Evolutionary conservation across 2,329 filamentous ascomycete genomes (phyloP).

Genomic region (Alternaria brassicicola): DNA sequence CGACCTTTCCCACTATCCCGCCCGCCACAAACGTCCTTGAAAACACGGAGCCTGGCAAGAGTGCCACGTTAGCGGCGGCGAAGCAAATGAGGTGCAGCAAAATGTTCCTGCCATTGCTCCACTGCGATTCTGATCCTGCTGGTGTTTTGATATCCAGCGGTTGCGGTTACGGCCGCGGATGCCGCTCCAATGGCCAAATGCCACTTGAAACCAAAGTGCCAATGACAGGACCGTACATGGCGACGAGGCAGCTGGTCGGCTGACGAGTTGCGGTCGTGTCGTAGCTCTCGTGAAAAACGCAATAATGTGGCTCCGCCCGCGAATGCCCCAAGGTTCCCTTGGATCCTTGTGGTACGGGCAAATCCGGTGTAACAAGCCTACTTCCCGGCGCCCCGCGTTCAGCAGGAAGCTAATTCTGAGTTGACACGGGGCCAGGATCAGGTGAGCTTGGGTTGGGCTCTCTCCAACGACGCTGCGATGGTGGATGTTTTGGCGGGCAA

Average conservation of each 20-base stretch:
- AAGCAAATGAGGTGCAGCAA: not conserved
- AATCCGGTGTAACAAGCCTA: slow-evolving; percentile 6
- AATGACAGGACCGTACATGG: not conserved
- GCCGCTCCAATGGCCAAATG: not conserved
- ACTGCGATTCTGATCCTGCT: not conserved
- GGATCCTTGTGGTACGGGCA: not conserved
- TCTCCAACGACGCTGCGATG: not conserved
- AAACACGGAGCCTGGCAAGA: not conserved
- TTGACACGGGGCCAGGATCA: slow-evolving; percentile 11
- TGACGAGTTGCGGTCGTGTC: not conserved
- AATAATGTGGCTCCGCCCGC: slow-evolving; percentile 2
- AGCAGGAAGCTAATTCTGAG: slow-evolving; percentile 9
- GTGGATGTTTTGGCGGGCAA: slow-evolving; percentile 7
- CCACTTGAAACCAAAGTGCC: slow-evolving; percentile 3
- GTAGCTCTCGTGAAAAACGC: not conserved
- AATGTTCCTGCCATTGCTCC: not conserved
- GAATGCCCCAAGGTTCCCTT: not conserved
- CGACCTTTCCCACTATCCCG: not conserved
- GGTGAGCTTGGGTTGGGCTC: not conserved
- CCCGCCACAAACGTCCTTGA: not conserved
- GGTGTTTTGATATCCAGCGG: slow-evolving; percentile 4
- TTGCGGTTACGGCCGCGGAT: not conserved
- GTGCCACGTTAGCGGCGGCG: not conserved
- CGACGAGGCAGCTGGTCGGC: not conserved
- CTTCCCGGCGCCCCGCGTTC: slow-evolving; percentile 13